Conservation (phyloP, 495 filamentous ascomycete species). For the Podospora fimiseda region DNA sequence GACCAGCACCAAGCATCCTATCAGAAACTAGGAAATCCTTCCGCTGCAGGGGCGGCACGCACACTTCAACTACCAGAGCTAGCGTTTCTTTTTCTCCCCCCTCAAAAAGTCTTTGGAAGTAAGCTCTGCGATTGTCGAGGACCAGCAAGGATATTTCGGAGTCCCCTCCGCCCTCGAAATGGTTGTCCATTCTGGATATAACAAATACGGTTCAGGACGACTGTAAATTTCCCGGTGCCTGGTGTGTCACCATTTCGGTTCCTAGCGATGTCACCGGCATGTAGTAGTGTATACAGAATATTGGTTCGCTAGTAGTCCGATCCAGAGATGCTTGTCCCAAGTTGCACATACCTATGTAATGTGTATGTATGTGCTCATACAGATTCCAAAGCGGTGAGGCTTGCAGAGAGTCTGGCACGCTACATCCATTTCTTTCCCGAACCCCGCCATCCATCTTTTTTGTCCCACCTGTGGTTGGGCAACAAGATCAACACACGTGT, state of each 20-base stretch:
- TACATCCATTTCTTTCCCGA: background rate
- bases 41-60: background rate
- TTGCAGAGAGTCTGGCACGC: background rate
- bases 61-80: background rate
- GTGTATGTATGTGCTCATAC: background rate
- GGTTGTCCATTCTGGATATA: background rate
- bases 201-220: background rate
- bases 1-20: background rate
- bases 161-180: background rate
- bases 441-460: background rate
- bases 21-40: background rate
- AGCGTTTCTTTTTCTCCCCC: background rate
- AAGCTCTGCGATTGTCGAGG: background rate
- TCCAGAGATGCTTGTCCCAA: background rate
- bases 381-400: background rate
- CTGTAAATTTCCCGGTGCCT: background rate
- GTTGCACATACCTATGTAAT: background rate
- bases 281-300: background rate
- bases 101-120: background rate
- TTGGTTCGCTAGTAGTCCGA: too few relatives aligned
- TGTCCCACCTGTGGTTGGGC: background rate
- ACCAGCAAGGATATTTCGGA: background rate
- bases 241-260: background rate
- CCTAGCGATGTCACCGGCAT: background rate
- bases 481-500: conserved; percentile 1